Evolutionary conservation across 2,329 filamentous ascomycete species (phyloP), one percentile per base, ranked within the genome.

Genomic region (Botrytis fabae): DNA sequence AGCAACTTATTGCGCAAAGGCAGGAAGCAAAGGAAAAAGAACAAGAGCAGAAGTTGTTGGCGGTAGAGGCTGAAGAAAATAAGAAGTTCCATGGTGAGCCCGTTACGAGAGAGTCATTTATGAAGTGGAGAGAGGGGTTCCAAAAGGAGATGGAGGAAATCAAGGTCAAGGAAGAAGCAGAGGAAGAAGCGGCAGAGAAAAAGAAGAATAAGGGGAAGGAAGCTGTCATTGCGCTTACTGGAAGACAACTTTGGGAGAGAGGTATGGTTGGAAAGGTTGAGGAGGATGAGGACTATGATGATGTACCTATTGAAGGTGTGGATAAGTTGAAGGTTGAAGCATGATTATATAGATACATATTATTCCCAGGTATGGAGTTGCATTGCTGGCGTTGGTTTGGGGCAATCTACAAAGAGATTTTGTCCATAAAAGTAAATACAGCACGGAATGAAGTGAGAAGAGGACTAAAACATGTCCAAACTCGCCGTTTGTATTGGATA

Each of bases 31-130:
- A 86, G 2, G 87, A 87, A 12, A 87, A 89, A 79, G 86, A 79
- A 61, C 84, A 85, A 4, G 89, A 92, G 76, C 88, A 91, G 80
- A 83, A 79, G 22, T 73, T 84, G 22, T 81, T 86, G 10, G 89
- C 85, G 18, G 89, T 88, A 1, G 96, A 99, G 83, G 90, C 92
- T 75, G 94, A 96, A 82, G 96, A 99, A 85, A 99, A 99, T 82
- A 90, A 92, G 79, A 98, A 98, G 83, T 99, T 99, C 82, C 93
- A 97, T 81, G 96, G 96, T 73, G 93, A 93, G 51, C 87, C 90
- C 46, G 96, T 99, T 32, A 98, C 91, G n/a, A 86, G 90, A 35
- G 94, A 97, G 84, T 91, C 90, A 0, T 99, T 98, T 80, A 80
- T 93, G 77, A 89, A 88, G 77, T 99, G 96, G 96, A 87, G 93